These are phyloP conservation scores for Fusarium keratoplasticum DNA, from an alignment of 2,329 filamentous ascomycete genomes.

Conservation along the genomic window DNA sequence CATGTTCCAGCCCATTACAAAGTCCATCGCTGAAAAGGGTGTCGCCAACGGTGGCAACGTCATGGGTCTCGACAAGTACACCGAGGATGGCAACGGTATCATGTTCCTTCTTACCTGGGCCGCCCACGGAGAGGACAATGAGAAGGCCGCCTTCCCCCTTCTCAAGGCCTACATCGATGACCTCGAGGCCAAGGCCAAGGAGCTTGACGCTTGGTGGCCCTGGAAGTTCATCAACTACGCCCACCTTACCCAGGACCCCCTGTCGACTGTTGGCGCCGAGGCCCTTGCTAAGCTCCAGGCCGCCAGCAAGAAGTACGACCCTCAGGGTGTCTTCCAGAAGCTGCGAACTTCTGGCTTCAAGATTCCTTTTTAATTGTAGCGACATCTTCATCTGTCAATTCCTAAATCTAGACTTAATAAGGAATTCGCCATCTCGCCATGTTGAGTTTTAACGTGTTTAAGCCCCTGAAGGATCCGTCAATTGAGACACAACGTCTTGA, in stretches of 20 bases:
- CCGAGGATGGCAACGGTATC: constrained; percentile 43
- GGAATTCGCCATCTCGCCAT: background rate
- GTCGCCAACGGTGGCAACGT: constrained; percentile 48
- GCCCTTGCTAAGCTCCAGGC: constrained; percentile 49
- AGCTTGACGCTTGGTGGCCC: constrained; percentile 41
- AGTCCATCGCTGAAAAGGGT: constrained; percentile 47
- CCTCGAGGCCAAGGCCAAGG: constrained; percentile 43
- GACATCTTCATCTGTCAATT: background rate
- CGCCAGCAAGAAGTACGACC: constrained; percentile 53
- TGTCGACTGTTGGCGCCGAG: constrained; percentile 52
- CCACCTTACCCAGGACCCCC: constrained; percentile 51
- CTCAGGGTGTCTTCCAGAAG: constrained; percentile 52
- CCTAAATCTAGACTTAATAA: background rate
- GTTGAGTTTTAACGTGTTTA: background rate
- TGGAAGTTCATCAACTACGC: constrained; percentile 60
- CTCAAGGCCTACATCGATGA: constrained; percentile 49
- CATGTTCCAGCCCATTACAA: constrained; percentile 50
- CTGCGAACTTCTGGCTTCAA: constrained; percentile 49
- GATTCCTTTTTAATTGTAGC: constrained; percentile 36
- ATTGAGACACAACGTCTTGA: background rate
- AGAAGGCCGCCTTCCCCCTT: constrained; percentile 50
- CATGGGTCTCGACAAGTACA: constrained; percentile 48
- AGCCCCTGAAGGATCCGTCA: background rate
- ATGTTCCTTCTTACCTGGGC: constrained; percentile 49
- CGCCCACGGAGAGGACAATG: constrained; percentile 48